A percentile compares a stretch with the other conserved stretches of the same genome.
phyloP scores from a whole-genome alignment of 768 basidiomycete species.

The Mycena rebaudengoi region DNA sequence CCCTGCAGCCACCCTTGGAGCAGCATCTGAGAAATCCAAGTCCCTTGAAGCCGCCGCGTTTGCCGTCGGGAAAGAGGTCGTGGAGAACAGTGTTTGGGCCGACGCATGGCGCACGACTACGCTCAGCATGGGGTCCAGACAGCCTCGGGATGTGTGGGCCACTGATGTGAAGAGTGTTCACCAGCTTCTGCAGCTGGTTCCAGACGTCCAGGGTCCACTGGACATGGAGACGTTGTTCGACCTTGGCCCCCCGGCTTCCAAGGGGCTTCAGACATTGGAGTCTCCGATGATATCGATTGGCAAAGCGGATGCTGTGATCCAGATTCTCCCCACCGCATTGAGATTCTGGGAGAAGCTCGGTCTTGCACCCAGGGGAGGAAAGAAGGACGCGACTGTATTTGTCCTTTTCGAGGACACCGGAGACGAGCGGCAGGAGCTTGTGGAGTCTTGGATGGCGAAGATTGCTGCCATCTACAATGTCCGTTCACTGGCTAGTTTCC shows the following conservation, averaged over 20 bases:
- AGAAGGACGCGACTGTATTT: slow-evolving; percentile 74
- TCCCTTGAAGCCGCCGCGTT: slow-evolving; percentile 73
- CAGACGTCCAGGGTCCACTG: slow-evolving; percentile 49
- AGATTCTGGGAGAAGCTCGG: slow-evolving; percentile 91
- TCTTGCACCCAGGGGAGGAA: slow-evolving; percentile 71
- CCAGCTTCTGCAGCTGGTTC: slow-evolving; percentile 50
- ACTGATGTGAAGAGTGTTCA: slow-evolving; percentile 60
- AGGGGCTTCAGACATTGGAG: slow-evolving; percentile 44
- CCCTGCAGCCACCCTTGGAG: slow-evolving; percentile 74
- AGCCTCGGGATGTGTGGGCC: slow-evolving; percentile 58
- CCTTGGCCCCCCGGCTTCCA: slow-evolving; percentile 23
- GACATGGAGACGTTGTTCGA: slow-evolving; percentile 55
- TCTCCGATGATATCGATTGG: slow-evolving; percentile 70
- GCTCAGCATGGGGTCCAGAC: slow-evolving; percentile 26
- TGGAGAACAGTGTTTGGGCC: slow-evolving; percentile 78
- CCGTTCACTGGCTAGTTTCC: slow-evolving; percentile 31
- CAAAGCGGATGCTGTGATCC: slow-evolving; percentile 74
- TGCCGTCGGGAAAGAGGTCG: slow-evolving; percentile 70
- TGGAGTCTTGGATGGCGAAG: slow-evolving; percentile 68
- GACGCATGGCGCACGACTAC: slow-evolving; percentile 66
- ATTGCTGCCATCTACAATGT: slow-evolving; percentile 69
- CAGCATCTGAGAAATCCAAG: slow-evolving; percentile 70
- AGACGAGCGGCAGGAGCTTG: slow-evolving; percentile 52
- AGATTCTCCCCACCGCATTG: slow-evolving; percentile 73
- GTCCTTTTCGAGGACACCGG: slow-evolving; percentile 73